phyloP scores from a whole-genome alignment of 2,329 filamentous ascomycete species.

The Colletotrichum tropicale region DNA sequence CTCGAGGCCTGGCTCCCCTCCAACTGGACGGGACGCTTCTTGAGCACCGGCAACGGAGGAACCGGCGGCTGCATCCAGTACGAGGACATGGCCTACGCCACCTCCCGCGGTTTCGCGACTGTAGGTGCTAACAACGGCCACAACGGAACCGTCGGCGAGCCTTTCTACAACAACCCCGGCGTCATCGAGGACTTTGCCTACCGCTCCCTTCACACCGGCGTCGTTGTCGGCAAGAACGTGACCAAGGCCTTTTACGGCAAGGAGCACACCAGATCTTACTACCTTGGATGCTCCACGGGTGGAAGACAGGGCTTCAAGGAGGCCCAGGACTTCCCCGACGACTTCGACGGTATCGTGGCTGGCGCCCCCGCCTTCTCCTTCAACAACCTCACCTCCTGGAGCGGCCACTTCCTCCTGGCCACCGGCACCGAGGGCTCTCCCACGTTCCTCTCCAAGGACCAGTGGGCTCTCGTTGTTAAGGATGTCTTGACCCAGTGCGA shows the following conservation, averaged over 20 bases:
- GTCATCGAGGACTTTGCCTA: conserved; percentile 40
- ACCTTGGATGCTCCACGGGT: conserved; percentile 55
- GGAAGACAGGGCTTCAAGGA: conserved; percentile 55
- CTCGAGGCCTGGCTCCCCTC: conserved; percentile 52
- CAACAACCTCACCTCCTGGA: conserved; percentile 40
- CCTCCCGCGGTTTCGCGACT: conserved; percentile 44
- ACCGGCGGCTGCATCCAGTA: conserved; percentile 51
- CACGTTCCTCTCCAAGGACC: conserved; percentile 35
- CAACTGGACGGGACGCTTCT: conserved; percentile 47
- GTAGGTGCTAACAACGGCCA: conserved; percentile 56
- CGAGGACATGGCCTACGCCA: conserved; percentile 45
- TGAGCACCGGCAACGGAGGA: conserved; percentile 54
- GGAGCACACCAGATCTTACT: conserved; percentile 44
- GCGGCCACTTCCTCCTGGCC: conserved; percentile 35
- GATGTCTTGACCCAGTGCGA: conserved; percentile 34
- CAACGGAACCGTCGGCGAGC: conserved; percentile 40
- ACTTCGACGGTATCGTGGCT: conserved; percentile 49
- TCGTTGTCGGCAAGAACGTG: conserved; percentile 46
- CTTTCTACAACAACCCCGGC: conserved; percentile 40
- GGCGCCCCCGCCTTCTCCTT: conserved; percentile 43
- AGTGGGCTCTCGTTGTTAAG: conserved; percentile 10
- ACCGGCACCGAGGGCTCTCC: conserved; percentile 44
- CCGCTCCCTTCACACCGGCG: conserved; percentile 34
- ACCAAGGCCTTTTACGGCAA: conserved; percentile 50
- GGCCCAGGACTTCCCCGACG: conserved; percentile 50